Percentiles rank a stretch among this genome's conserved stretches.
phyloP scores from a whole-genome alignment of 1,284 basidiomycete genomes.

The Xerocomus tenax region DNA sequence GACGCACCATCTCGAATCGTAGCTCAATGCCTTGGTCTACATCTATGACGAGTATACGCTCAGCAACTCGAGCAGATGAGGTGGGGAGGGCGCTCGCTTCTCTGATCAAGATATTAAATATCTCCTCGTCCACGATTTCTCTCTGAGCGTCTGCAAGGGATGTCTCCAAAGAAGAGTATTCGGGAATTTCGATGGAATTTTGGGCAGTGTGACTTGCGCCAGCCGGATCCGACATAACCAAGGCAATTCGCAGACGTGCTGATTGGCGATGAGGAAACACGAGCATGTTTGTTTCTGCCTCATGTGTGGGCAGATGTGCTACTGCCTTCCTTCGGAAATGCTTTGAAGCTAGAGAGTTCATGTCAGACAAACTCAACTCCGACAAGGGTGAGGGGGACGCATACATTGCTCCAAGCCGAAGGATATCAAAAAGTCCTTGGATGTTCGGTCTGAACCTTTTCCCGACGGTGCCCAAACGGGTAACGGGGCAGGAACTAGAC shows the following conservation, averaged over 20 bases:
- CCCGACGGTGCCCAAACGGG: slow-evolving; percentile 58
- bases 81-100: slow-evolving; percentile 66
- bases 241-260: slow-evolving; percentile 50
- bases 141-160: slow-evolving; percentile 52
- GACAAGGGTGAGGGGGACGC: slow-evolving; percentile 20
- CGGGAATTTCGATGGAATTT: slow-evolving; percentile 32
- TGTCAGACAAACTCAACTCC: slow-evolving; percentile 3
- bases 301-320: slow-evolving; percentile 52
- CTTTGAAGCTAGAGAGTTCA: slow-evolving; percentile 44
- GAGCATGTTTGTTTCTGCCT: slow-evolving; percentile 38
- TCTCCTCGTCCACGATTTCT: slow-evolving; percentile 69
- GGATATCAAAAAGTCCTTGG: slow-evolving; percentile 69
- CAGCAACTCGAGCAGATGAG: slow-evolving; percentile 64
- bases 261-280: slow-evolving; percentile 55
- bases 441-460: slow-evolving; percentile 66
- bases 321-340: slow-evolving; percentile 56
- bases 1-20: slow-evolving; percentile 41
- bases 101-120: slow-evolving; percentile 60
- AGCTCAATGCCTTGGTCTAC: slow-evolving; percentile 61
- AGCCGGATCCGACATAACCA: slow-evolving; percentile 33
- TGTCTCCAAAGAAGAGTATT: slow-evolving; percentile 39
- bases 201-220: slow-evolving; percentile 32
- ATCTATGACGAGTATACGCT: slow-evolving; percentile 64
- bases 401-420: slow-evolving; percentile 73
- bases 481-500: slow-evolving; percentile 64